Conservation (phyloP, 805 yeast genomes). For the Jamesozyma spencerorum region DNA sequence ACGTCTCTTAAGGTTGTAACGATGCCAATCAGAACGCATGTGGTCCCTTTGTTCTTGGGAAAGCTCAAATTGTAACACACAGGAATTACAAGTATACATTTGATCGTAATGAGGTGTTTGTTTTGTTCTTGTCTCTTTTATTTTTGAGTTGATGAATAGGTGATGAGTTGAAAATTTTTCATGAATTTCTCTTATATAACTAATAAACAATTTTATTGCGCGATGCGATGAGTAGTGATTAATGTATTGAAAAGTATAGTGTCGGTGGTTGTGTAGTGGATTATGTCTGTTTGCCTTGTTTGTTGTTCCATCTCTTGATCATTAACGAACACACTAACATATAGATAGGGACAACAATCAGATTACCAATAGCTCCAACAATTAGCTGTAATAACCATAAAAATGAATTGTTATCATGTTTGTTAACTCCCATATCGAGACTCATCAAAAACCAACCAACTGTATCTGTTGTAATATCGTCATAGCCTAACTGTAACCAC, state of each 20-base stretch:
- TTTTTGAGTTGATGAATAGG: not conserved
- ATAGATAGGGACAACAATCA: conserved; percentile 51
- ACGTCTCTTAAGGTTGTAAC: conserved; percentile 88
- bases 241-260: too few relatives aligned
- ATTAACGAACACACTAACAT: conserved; percentile 43
- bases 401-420: conserved; percentile 37
- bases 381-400: conserved; percentile 45
- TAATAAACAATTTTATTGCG: too few relatives aligned
- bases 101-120: too few relatives aligned
- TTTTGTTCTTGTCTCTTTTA: not conserved
- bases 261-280: too few relatives aligned
- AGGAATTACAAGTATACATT: conserved; percentile 75
- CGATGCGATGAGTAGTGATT: too few relatives aligned
- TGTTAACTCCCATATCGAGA: conserved; percentile 58
- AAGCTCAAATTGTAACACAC: conserved; percentile 66
- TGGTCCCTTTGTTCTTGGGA: conserved; percentile 78
- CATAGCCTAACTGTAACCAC: conserved; percentile 53
- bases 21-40: conserved; percentile 97
- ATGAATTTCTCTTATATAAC: not conserved
- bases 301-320: conserved; percentile 28
- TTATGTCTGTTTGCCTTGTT: not conserved
- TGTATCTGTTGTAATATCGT: conserved; percentile 70
- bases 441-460: conserved; percentile 75
- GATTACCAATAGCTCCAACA: conserved; percentile 39
- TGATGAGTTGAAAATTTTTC: not conserved